Percentiles rank a stretch among this genome's conserved stretches.
Evolutionary conservation across 2,329 filamentous ascomycete genomes (phyloP).

Genomic region (Sporothrix schenckii): DNA sequence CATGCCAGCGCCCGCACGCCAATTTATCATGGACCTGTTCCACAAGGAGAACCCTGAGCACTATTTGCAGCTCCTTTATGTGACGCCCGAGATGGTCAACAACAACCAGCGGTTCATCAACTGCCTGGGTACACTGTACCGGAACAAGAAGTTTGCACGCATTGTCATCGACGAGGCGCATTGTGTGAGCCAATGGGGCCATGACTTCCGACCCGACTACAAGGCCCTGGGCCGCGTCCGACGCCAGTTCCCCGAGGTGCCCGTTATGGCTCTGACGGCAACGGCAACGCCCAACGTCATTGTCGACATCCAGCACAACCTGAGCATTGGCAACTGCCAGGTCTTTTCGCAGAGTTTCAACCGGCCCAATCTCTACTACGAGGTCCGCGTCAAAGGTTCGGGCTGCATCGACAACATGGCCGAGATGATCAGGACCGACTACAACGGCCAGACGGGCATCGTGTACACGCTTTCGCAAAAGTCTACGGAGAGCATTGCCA

Average conservation of each 20-base stretch:
- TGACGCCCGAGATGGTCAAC: conserved; percentile 95
- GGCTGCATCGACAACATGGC: conserved; percentile 59
- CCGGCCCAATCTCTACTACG: conserved; percentile 89
- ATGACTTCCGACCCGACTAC: conserved; percentile 96
- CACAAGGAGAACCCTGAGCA: conserved; percentile 68
- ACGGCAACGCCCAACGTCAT: conserved; percentile 94
- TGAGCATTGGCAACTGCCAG: conserved; percentile 78
- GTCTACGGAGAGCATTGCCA: conserved; percentile 77
- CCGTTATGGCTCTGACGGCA: conserved; percentile 91
- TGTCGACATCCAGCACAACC: conserved; percentile 85
- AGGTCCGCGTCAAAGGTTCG: conserved; percentile 73
- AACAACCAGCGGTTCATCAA: conserved; percentile 72
- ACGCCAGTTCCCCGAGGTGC: conserved; percentile 72
- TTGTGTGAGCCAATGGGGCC: conserved; percentile 98
- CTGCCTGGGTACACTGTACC: conserved; percentile 69
- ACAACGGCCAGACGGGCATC: conserved; percentile 77
- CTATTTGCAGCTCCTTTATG: conserved; percentile 83
- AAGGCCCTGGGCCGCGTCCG: conserved; percentile 79
- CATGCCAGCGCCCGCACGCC: conserved; percentile 63
- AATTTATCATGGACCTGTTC: conserved; percentile 67
- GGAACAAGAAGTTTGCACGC: conserved; percentile 73
- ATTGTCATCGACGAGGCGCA: conserved; percentile 99
- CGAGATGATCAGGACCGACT: conserved; percentile 69
- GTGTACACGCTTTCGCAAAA: conserved; percentile 89
- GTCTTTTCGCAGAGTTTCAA: conserved; percentile 94